Percentiles rank a stretch among this genome's conserved stretches.
These are phyloP conservation scores for Sherardia arvensis DNA, from an alignment of 257 asterid genomes.

Conservation along the genomic window DNA sequence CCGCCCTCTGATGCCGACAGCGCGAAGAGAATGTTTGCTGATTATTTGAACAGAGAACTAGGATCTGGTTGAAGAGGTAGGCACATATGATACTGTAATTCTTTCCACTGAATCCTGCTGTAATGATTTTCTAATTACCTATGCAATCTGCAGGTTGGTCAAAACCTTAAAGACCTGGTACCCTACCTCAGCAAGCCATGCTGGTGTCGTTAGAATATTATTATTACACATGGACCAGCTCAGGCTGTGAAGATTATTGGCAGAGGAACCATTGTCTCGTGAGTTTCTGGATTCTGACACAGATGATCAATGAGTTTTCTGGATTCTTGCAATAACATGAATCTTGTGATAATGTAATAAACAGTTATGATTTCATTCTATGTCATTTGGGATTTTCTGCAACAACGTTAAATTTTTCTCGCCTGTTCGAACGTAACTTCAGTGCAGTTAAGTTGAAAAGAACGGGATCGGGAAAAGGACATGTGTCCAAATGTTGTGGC, in stretches of 20 bases:
- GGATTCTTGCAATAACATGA: neutral
- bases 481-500: neutral
- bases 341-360: neutral
- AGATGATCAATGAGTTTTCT: neutral
- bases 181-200: neutral
- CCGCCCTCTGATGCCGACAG: conserved; percentile 82
- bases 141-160: neutral
- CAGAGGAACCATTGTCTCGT: neutral
- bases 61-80: conserved; percentile 29
- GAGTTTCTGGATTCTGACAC: neutral
- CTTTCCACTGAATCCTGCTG: neutral
- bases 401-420: neutral
- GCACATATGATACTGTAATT: neutral
- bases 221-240: neutral
- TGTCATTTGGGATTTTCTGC: neutral
- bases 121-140: neutral
- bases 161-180: neutral
- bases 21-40: conserved; percentile 93
- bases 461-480: neutral
- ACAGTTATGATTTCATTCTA: neutral
- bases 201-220: neutral
- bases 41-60: conserved; percentile 86
- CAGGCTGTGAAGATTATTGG: too few species aligned
- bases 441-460: neutral
- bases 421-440: neutral